phyloP scores from a whole-genome alignment of 352 stramenopile genomes.

The Globisporangium spinosum region DNA sequence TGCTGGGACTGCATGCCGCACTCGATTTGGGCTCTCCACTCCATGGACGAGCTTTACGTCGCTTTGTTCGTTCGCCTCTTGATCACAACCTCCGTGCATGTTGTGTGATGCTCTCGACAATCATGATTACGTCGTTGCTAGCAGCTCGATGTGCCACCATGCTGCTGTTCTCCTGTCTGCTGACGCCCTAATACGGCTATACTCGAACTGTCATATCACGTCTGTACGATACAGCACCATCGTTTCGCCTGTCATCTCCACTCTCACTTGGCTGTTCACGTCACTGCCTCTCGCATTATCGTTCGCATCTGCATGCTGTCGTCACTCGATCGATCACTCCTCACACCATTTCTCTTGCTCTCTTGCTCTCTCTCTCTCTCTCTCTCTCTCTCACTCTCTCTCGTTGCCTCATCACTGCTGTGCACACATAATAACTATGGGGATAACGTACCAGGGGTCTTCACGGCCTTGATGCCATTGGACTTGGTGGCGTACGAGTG shows the following conservation, averaged over 20 bases:
- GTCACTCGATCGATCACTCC: background rate
- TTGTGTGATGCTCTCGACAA: background rate
- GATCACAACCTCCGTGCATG: background rate
- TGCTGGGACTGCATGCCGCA: background rate
- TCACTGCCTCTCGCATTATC: background rate
- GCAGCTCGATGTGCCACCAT: background rate
- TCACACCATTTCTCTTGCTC: background rate
- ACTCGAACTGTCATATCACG: background rate
- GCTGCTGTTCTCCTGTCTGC: background rate
- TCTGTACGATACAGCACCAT: background rate
- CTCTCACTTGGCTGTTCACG: background rate
- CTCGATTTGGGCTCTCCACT: background rate
- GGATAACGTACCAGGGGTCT: conserved; percentile 91
- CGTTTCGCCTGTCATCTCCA: background rate
- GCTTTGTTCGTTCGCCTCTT: background rate
- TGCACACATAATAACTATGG: background rate
- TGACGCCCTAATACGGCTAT: background rate
- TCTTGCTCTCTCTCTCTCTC: background rate
- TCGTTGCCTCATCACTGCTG: background rate
- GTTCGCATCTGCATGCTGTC: background rate
- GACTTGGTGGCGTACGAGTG: conserved; percentile 97
- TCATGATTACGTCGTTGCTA: background rate
- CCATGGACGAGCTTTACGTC: background rate
- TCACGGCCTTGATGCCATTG: conserved; percentile 92
- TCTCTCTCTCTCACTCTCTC: background rate